Base-by-base conservation (phyloP, 257 asterid genomes). In the Nicotiana undulata region DNA sequence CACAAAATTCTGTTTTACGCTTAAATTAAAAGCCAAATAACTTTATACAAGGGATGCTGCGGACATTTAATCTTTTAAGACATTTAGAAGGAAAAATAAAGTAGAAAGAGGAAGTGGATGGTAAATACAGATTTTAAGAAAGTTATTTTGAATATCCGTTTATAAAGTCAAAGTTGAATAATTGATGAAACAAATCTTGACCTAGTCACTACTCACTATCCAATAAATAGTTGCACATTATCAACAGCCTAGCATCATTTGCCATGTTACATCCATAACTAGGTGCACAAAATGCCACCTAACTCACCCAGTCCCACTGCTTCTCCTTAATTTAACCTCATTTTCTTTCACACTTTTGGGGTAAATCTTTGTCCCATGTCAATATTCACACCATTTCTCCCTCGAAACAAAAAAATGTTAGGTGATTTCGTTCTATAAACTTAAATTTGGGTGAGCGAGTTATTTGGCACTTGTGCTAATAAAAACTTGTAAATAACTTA, bases 181-280 rank as follows among this genome's bases (percentile, higher is more conserved):
- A 72, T 72, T 72, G 60, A 46, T 72, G 44, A 24, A 72, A 15
- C 61, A 72, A 46, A 46, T 24, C 4, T 72, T 72, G 60, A 46
- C 78, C 24, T 46, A 46, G 78, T 46, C 61, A 24, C 24, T 46
- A 46, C 60, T 46, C 61, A 24, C 78, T 72, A 24, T 72, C 60
- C 78, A 72, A 49, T 46, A 72, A 28, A 20, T 3, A 24, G 60
- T 15, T 46, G 78, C 40, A 72, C 78, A 72, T 72, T 46, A 72
- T 24, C 8, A 72, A 46, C 60, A 46, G 78, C 78, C 77, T 72
- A 46, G 78, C 40, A 46, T 72, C 60, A 72, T 72, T 72, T 72
- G 60, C 24, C 78, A 46, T 72, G 60, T 70, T 70, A 31, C 34
- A 37, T 67, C 55, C 31, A 70, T 44, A 70, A 70, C 40, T 46